Evolutionary conservation across 768 basidiomycete species (phyloP), one percentile per base, ranked within the genome.

Genomic region (Botryobasidium botryosum): DNA sequence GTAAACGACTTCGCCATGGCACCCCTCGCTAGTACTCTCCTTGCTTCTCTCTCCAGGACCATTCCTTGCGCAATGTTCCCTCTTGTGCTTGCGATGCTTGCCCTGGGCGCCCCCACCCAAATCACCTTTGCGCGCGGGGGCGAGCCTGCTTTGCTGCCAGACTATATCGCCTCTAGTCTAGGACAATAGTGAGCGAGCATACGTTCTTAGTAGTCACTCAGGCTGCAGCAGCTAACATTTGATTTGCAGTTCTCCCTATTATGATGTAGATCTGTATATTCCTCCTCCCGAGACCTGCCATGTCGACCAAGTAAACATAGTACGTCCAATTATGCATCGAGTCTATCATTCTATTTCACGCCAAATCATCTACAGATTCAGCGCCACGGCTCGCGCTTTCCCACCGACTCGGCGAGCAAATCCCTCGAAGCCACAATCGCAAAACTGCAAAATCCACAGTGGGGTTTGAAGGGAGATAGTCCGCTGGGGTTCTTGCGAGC

Each of bases 181-280:
- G 37, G 17, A 36, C 45, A 24, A 41, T 39, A 45, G 44, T 36
- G 4, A 25, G 24, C 23, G 23, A 4, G 10, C 17, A 5, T 18
- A 15, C 35, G 23, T 6, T n/a, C 29, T 31, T 6, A 29, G 13
- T 36, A 5, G 36, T 8, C 5, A 46, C 8, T 15, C 25, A 8
- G 6, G 32, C 40, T 28, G 40, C 37, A 12, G 13, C 12, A 10
- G 10, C 21, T 10, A 39, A 10, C 13, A 10, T 10, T 20, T 61
- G 35, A 72, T 62, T 20, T 63, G 58, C 62, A 75, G 64, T 55
- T 66, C 75, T 5, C 73, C 72, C 49, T 67, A 55, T 28, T 39
- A 39, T 23, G 12, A 10, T 39, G 37, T 39, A 12, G 13, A 15
- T 10, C 37, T 20, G 21, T 39, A 39, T 23, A 10, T 12, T 15